Evolutionary conservation across 495 filamentous ascomycete genomes (phyloP), one percentile per base, ranked within the genome.

Genomic region (Aspergillus steynii): DNA sequence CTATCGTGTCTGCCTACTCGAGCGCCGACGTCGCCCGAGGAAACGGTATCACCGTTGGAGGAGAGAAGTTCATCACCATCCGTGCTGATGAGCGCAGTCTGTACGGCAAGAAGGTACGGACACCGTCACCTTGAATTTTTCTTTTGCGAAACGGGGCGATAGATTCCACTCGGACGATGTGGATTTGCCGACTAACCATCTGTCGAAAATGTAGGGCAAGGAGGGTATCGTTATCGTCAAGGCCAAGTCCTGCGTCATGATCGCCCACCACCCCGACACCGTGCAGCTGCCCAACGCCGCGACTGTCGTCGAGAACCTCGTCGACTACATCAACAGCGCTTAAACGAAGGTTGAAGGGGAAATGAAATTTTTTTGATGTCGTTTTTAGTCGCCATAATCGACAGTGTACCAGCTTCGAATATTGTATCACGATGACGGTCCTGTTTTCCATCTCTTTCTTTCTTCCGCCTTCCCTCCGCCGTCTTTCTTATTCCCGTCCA

Each of bases 181-280:
- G 14, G 27, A 31, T 3, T 20, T 7, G 0, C 29, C 29, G 20
- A 15, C 47, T 55, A 47, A 50, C 55, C 28, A 50, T 34, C 29
- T 42, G 9, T 37, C 20, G 1, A 42, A 14, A 14, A 14, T 62
- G 9, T 63, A 98, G 93, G 92, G 89, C 65, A 91, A 88, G 77
- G 86, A 86, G 66, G 95, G 95, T 60, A 74, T 95, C 66, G 77
- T 88, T 68, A 82, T 92, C 65, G 86, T 88, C 72, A 93, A 92
- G 81, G 93, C 93, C 64, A 86, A 77, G 55, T 89, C 93, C 76
- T 90, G 91, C 67, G 83, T 97, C 71, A 86, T 99, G 69, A 76
- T 99, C 73, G 88, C 84, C 65, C 91, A 96, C 80, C 89, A 96
- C 82, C 81, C 81, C 67, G 92, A 96, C 71, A 72, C 64, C 46